A percentile compares a stretch with the other conserved stretches of the same genome.
These are phyloP conservation scores for Chloris gayana DNA, from an alignment of 176 grass and related monocot species.

Conservation along the genomic window DNA sequence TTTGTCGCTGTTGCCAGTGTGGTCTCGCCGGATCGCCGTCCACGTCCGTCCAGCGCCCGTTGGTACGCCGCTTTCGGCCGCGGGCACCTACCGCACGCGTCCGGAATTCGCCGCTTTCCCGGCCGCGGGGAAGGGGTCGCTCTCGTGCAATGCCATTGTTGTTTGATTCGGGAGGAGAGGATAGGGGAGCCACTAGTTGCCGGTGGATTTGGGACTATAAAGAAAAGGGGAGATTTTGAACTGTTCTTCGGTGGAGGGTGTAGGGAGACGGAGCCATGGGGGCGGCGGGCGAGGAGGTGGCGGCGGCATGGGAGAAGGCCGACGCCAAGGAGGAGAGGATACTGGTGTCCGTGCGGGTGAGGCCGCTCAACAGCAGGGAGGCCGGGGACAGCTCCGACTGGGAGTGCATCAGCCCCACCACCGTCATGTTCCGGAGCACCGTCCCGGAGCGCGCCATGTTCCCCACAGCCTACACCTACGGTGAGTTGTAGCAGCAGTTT, in stretches of 20 bases:
- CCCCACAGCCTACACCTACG: constrained; percentile 77
- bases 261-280: constrained; percentile 37
- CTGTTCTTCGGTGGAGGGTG: constrained; percentile 34
- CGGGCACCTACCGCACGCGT: constrained; percentile 45
- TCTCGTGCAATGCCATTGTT: constrained; percentile 43
- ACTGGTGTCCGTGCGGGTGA: constrained; percentile 75
- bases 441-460: constrained; percentile 73
- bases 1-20: constrained; percentile 6
- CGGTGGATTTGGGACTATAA: constrained; percentile 20
- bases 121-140: constrained; percentile 7
- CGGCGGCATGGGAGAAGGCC: constrained; percentile 42
- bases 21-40: constrained; percentile 50
- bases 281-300: constrained; percentile 41
- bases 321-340: constrained; percentile 76
- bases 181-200: too few species aligned
- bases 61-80: constrained; percentile 34
- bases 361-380: constrained; percentile 80
- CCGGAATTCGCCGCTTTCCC: constrained; percentile 17
- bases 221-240: constrained; percentile 8
- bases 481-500: constrained; percentile 47
- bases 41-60: constrained; percentile 33
- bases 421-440: constrained; percentile 77
- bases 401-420: constrained; percentile 82
- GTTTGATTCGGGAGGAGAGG: constrained; percentile 18
- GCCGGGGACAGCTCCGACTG: constrained; percentile 70